phyloP scores from a whole-genome alignment of 108 stramenopile species.

The Bacterosira constricta region DNA sequence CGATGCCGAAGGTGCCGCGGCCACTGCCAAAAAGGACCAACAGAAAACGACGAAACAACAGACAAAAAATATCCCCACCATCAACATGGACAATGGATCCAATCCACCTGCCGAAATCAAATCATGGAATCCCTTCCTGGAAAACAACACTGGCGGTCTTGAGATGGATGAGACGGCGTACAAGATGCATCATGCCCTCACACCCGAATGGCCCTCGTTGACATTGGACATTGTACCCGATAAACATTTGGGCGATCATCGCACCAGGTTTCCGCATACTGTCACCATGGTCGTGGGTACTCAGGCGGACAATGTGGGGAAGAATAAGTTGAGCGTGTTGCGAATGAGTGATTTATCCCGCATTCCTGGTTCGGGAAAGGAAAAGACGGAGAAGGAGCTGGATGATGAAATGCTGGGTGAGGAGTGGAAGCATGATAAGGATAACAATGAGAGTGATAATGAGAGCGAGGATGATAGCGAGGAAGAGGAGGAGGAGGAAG shows the following conservation, averaged over 20 bases:
- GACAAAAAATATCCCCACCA: constrained; percentile 9
- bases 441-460: constrained; percentile 42
- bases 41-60: background rate
- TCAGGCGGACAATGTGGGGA: constrained; percentile 80
- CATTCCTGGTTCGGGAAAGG: constrained; percentile 49
- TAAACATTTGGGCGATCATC: constrained; percentile 70
- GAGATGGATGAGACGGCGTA: constrained; percentile 97
- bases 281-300: constrained; percentile 90
- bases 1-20: constrained; percentile 57
- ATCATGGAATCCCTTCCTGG: constrained; percentile 43
- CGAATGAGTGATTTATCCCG: constrained; percentile 86
- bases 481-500: constrained; percentile 84
- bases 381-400: constrained; percentile 62
- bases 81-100: constrained; percentile 5
- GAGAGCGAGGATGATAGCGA: constrained; percentile 34
- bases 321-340: constrained; percentile 86
- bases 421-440: constrained; percentile 77
- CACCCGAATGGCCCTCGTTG: constrained; percentile 95
- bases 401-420: constrained; percentile 86
- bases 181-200: constrained; percentile 95
- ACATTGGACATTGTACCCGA: constrained; percentile 93
- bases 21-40: constrained; percentile 21
- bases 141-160: constrained; percentile 60
- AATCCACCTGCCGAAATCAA: constrained; percentile 7
- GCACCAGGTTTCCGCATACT: constrained; percentile 90